Evolutionary conservation across 768 basidiomycete species (phyloP).

Genomic region (Myochromella boudieri): DNA sequence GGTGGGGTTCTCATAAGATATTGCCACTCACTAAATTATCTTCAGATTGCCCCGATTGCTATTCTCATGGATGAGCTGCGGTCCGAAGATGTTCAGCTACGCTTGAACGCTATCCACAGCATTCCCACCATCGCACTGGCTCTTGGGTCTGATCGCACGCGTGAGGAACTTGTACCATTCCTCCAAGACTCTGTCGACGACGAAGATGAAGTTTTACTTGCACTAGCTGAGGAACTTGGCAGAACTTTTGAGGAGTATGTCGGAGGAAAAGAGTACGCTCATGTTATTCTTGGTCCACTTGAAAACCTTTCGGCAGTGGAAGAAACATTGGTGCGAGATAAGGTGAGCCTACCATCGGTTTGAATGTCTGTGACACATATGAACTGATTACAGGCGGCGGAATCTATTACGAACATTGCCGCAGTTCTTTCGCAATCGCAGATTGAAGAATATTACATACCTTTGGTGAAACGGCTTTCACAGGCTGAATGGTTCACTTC

Average conservation of each 20-base stretch:
- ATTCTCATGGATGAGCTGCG: constrained; percentile 98
- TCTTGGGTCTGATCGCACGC: constrained; percentile 90
- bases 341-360: constrained; percentile 51
- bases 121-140: constrained; percentile 98
- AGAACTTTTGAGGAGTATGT: constrained; percentile 92
- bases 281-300: constrained; percentile 85
- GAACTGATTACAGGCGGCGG: constrained; percentile 69
- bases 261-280: constrained; percentile 85
- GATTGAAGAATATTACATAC: constrained; percentile 89
- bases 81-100: constrained; percentile 95
- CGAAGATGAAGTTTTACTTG: constrained; percentile 96
- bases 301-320: constrained; percentile 97
- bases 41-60: constrained; percentile 89
- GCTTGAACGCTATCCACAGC: constrained; percentile 95
- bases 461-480: constrained; percentile 84
- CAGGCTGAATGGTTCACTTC: constrained; percentile 99
- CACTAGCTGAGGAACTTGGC: constrained; percentile 93
- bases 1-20: constrained; percentile 18
- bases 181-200: constrained; percentile 99
- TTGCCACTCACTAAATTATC: constrained; percentile 8
- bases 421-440: constrained; percentile 72
- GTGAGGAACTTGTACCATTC: constrained; percentile 95
- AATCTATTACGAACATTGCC: constrained; percentile 91
- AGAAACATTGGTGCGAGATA: constrained; percentile 96
- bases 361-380: constrained; percentile 8